Percentiles rank a stretch among this genome's conserved stretches.
Conservation (phyloP, 345 rosid species). For the Acer negundo region DNA sequence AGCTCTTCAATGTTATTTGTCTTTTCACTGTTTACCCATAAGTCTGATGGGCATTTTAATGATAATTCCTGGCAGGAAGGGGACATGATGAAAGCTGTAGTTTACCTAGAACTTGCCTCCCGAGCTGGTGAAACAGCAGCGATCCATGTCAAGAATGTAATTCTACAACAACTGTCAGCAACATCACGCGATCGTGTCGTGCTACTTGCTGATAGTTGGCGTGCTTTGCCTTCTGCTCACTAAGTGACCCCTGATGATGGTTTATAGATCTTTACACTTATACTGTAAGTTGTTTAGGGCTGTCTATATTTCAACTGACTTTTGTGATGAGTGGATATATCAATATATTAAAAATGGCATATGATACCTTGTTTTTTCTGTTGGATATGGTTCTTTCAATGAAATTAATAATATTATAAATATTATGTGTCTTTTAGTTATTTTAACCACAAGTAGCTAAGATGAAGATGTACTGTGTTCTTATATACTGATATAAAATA, state of each 20-base stretch:
- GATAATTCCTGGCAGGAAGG: slow-evolving; percentile 59
- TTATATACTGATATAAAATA: not conserved
- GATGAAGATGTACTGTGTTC: not conserved
- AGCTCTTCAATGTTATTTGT: slow-evolving; percentile 3
- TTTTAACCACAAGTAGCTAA: slow-evolving; percentile 1
- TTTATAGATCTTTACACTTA: not conserved
- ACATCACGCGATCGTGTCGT: slow-evolving; percentile 52
- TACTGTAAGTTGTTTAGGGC: not conserved
- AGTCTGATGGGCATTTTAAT: slow-evolving; percentile 20
- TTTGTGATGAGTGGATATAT: not conserved
- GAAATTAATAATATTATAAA: not conserved
- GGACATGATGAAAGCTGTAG: slow-evolving; percentile 67
- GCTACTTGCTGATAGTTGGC: slow-evolving; percentile 64
- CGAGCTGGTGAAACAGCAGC: slow-evolving; percentile 87
- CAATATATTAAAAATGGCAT: not conserved
- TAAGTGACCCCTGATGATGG: slow-evolving; percentile 23
- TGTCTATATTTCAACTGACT: not conserved
- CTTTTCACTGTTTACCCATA: not conserved
- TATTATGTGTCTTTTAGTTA: not conserved
- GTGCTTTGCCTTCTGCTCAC: slow-evolving; percentile 44
- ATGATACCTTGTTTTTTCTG: not conserved
- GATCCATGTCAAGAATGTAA: slow-evolving; percentile 61
- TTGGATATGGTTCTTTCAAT: not conserved
- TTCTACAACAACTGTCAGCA: slow-evolving; percentile 67
- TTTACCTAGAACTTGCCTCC: slow-evolving; percentile 89